Evolutionary conservation across 306 rosid species (phyloP).

Genomic region (Oxytropis ochrocephala): DNA sequence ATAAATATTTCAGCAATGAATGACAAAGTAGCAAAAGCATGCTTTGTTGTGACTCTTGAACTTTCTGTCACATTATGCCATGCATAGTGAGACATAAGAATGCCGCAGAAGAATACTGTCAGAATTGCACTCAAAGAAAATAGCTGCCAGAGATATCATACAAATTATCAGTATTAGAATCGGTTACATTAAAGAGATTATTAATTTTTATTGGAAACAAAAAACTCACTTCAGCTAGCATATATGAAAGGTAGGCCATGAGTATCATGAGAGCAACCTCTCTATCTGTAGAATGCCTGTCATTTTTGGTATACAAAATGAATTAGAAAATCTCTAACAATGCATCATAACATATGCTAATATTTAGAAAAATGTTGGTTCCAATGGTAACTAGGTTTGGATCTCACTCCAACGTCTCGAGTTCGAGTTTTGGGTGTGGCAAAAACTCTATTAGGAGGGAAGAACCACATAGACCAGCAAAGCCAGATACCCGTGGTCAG

Average conservation of each 20-base stretch:
- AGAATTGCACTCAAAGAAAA: constrained; percentile 87
- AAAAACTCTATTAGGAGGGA: too few relatives aligned
- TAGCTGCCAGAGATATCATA: constrained; percentile 50
- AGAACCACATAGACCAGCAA: too few relatives aligned
- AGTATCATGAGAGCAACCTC: constrained; percentile 98
- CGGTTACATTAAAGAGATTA: neutral
- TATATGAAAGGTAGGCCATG: constrained; percentile 94
- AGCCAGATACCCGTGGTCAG: too few relatives aligned
- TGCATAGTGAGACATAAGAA: constrained; percentile 99
- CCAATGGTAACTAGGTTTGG: too few relatives aligned
- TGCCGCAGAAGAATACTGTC: constrained; percentile 96
- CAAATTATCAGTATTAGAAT: neutral
- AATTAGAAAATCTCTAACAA: constrained; percentile 5
- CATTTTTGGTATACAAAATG: neutral
- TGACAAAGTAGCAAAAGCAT: constrained; percentile 87
- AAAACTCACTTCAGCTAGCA: constrained; percentile 76
- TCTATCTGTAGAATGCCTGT: constrained; percentile 88
- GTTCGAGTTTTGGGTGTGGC: too few relatives aligned
- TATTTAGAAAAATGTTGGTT: too few relatives aligned
- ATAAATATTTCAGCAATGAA: constrained; percentile 86
- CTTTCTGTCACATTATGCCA: constrained; percentile 98
- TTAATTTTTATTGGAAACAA: neutral
- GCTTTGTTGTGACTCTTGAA: constrained; percentile 96
- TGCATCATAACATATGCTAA: neutral
- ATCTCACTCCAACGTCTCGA: too few relatives aligned